Evolutionary conservation across 768 basidiomycete genomes (phyloP).

Genomic region (Xerocomellus intermedius): DNA sequence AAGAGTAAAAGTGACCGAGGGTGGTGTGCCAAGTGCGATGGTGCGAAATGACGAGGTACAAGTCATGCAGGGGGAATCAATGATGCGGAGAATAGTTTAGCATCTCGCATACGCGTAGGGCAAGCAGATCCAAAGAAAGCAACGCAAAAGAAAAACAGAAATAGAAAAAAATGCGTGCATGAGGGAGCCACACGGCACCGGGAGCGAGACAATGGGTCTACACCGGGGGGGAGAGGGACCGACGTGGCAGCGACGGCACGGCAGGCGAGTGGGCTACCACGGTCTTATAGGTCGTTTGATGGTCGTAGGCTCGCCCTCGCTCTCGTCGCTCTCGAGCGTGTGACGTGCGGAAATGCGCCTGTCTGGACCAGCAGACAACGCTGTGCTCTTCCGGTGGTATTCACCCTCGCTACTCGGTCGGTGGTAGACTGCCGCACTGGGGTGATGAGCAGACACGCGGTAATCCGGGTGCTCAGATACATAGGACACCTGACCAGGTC

Average conservation of each 20-base stretch:
- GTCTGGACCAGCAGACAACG: constrained; percentile 23
- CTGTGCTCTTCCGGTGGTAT: constrained; percentile 15
- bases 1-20: not conserved
- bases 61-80: constrained; percentile 17
- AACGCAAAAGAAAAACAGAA: not conserved
- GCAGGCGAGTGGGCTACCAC: constrained; percentile 35
- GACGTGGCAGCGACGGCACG: not conserved
- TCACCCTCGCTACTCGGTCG: constrained; percentile 5
- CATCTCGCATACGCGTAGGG: not conserved
- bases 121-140: constrained; percentile 10
- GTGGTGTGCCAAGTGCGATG: constrained; percentile 1
- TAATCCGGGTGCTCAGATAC: constrained; percentile 15
- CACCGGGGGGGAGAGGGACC: not conserved
- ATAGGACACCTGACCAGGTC: constrained; percentile 7
- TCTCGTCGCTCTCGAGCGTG: constrained; percentile 33
- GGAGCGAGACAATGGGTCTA: not conserved
- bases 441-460: constrained; percentile 10
- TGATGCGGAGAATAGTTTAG: constrained; percentile 18
- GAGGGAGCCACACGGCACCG: not conserved
- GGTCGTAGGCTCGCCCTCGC: constrained; percentile 34
- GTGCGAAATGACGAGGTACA: constrained; percentile 16
- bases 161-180: not conserved
- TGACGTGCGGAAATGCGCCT: constrained; percentile 25
- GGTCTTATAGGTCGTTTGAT: constrained; percentile 42
- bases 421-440: constrained; percentile 9